These are phyloP conservation scores for Akanthomyces dipterigenus DNA, from an alignment of 2,329 filamentous ascomycete species.

Conservation along the genomic window DNA sequence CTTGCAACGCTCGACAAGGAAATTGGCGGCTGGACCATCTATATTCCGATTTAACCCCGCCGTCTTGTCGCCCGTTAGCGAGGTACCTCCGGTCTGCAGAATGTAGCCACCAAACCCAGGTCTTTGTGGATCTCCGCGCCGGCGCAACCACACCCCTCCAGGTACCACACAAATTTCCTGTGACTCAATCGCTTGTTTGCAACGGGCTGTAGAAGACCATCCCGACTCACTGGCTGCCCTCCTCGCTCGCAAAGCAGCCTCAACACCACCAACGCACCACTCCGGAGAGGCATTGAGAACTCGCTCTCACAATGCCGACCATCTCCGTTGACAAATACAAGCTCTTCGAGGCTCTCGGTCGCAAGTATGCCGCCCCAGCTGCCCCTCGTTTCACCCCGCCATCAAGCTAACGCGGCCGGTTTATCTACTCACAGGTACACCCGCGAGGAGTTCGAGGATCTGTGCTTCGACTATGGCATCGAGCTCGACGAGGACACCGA, in stretches of 20 bases:
- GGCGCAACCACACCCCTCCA: constrained; percentile 2
- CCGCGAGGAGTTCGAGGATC: constrained; percentile 88
- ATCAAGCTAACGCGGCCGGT: constrained; percentile 15
- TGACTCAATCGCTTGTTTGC: constrained; percentile 27
- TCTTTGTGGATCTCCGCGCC: constrained; percentile 8
- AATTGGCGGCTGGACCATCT: constrained; percentile 8
- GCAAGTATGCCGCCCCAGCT: constrained; percentile 51
- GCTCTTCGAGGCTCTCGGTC: constrained; percentile 86
- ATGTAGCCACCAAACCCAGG: background rate
- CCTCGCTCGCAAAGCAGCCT: background rate
- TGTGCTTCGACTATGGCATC: constrained; percentile 98
- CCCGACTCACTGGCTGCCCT: background rate
- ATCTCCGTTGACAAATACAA: constrained; percentile 94
- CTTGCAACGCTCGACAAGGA: background rate
- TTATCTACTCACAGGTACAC: constrained; percentile 56
- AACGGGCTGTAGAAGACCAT: background rate
- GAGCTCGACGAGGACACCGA: constrained; percentile 96
- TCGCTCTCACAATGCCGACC: constrained; percentile 68
- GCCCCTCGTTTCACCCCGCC: constrained; percentile 15
- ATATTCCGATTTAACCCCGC: constrained; percentile 12
- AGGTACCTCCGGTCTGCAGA: constrained; percentile 11
- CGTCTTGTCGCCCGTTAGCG: constrained; percentile 10
- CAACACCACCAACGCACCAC: background rate
- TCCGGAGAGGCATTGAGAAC: constrained; percentile 19
- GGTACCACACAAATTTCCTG: constrained; percentile 30